Percentiles rank a stretch among this genome's conserved stretches.
Evolutionary conservation across 2,329 filamentous ascomycete genomes (phyloP).

Genomic region (Nemania bipapillata): DNA sequence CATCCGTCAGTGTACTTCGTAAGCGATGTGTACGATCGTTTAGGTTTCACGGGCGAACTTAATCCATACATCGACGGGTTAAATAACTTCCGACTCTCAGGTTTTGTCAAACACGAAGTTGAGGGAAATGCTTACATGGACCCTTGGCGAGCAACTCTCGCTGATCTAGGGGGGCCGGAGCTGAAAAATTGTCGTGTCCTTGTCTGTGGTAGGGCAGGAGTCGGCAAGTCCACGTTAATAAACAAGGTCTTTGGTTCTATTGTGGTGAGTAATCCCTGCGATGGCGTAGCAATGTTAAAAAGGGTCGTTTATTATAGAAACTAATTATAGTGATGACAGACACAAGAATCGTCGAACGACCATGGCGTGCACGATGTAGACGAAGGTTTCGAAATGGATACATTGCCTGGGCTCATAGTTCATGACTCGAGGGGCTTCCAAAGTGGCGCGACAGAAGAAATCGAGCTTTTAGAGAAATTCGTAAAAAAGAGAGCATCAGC

Average conservation of each 20-base stretch:
- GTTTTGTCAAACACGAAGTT: conserved; percentile 36
- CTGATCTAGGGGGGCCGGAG: conserved; percentile 35
- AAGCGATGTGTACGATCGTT: conserved; percentile 40
- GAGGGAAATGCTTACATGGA: conserved; percentile 35
- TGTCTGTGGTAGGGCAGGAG: conserved; percentile 46
- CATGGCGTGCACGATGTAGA: conserved; percentile 47
- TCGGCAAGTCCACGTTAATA: conserved; percentile 47
- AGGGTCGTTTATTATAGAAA: background rate
- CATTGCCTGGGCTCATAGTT: conserved; percentile 45
- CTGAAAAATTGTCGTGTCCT: conserved; percentile 44
- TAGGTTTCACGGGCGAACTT: conserved; percentile 36
- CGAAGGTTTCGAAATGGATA: conserved; percentile 47
- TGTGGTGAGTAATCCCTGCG: conserved; percentile 32
- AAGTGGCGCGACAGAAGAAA: conserved; percentile 42
- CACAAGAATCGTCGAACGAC: conserved; percentile 43
- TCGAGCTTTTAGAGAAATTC: conserved; percentile 44
- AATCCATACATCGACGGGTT: conserved; percentile 37
- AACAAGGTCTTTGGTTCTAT: conserved; percentile 46
- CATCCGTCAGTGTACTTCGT: conserved; percentile 44
- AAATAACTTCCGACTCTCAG: conserved; percentile 34
- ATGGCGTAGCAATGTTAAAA: background rate
- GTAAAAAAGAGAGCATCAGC: conserved; percentile 41
- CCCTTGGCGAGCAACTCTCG: conserved; percentile 40
- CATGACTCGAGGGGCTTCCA: conserved; percentile 48
- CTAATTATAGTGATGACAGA: conserved; percentile 33